Percentiles rank a stretch among this genome's conserved stretches.
These are phyloP conservation scores for Actinidia chinensis DNA, from an alignment of 179 eudicot genomes.

Conservation along the genomic window DNA sequence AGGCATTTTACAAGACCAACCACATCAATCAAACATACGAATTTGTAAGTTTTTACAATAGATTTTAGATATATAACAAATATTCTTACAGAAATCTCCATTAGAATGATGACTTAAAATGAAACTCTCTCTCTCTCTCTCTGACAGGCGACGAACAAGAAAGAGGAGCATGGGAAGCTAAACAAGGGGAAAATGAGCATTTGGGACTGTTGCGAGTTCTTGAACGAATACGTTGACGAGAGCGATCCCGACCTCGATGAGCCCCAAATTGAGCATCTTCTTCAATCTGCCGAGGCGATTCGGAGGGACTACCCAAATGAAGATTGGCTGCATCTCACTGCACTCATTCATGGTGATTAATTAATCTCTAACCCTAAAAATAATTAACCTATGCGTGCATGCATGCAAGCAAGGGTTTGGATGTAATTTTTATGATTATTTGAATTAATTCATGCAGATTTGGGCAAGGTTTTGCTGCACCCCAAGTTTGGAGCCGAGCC, in stretches of 20 bases:
- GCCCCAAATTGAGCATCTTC: constrained; percentile 35
- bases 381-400: neutral
- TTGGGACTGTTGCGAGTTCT: constrained; percentile 36
- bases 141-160: neutral
- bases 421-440: neutral
- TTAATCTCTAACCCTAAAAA: neutral
- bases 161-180: constrained; percentile 18
- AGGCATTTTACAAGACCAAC: too few species aligned
- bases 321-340: constrained; percentile 38
- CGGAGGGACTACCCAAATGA: constrained; percentile 32
- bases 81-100: too few species aligned
- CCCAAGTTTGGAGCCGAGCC: constrained; percentile 47
- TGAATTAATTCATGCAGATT: constrained; percentile 23
- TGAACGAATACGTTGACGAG: constrained; percentile 32
- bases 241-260: constrained; percentile 35
- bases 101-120: too few species aligned
- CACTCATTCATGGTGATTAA: constrained; percentile 30
- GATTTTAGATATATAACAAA: too few species aligned
- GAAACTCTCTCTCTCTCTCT: too few species aligned
- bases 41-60: too few species aligned
- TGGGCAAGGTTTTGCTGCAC: constrained; percentile 45
- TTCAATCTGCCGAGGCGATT: constrained; percentile 35
- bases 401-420: neutral
- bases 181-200: constrained; percentile 34
- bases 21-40: too few species aligned